Percentiles rank a stretch among this genome's conserved stretches.
These are phyloP conservation scores for Tetraselmis striata DNA, from an alignment of 139 green algal genomes.

Conservation along the genomic window DNA sequence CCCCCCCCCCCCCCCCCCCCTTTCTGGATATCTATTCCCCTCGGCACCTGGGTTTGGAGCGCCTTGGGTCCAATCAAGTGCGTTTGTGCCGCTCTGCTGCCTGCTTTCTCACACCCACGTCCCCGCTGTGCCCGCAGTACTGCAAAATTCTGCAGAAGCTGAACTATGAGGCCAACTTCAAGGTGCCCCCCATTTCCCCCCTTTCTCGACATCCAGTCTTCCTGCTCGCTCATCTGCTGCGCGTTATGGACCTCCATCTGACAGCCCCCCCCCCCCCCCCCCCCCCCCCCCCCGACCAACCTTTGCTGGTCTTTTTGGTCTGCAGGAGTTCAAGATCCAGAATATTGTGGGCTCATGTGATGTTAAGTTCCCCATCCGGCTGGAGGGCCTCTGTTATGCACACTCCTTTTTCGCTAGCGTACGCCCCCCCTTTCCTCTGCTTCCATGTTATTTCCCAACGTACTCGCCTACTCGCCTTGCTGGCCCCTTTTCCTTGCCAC, in stretches of 20 bases:
- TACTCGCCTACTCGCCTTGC: background rate
- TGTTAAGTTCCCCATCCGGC: conserved; percentile 94
- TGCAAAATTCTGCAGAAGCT: conserved; percentile 92
- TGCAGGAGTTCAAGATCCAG: conserved; percentile 96
- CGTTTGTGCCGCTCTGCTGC: too few relatives aligned
- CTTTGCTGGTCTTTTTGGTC: background rate
- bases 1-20: too few relatives aligned
- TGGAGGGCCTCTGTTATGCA: conserved; percentile 83
- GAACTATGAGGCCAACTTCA: conserved; percentile 73
- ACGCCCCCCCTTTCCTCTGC: background rate
- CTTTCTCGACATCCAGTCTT: too few relatives aligned
- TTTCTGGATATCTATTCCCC: too few relatives aligned
- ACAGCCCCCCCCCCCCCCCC: too few relatives aligned
- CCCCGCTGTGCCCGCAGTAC: conserved; percentile 55
- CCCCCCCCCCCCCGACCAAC: too few relatives aligned
- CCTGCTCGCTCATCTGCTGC: background rate
- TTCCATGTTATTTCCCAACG: background rate
- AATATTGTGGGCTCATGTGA: conserved; percentile 99
- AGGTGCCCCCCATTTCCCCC: conserved; percentile 59
- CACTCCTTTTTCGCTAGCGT: conserved; percentile 81
- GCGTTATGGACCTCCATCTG: background rate
- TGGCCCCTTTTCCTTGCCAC: background rate
- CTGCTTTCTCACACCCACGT: too few relatives aligned
- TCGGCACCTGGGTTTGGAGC: too few relatives aligned
- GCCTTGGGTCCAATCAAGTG: too few relatives aligned